Evolutionary conservation across 371 early-diverging fungal genomes (phyloP).

Genomic region (Mucor sp.): DNA sequence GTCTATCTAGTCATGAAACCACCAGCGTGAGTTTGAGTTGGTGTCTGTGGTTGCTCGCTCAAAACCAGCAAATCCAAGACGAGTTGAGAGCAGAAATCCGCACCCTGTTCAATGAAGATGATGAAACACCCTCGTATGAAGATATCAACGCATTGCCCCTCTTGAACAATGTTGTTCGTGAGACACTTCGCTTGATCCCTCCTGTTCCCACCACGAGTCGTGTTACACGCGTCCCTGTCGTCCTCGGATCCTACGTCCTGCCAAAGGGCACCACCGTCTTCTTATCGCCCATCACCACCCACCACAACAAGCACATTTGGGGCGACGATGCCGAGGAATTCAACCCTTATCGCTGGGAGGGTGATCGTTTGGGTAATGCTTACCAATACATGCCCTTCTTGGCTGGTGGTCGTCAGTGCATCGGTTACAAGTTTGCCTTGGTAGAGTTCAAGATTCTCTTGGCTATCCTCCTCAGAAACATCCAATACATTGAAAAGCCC

Average conservation of each 20-base stretch:
- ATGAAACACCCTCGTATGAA: constrained; percentile 44
- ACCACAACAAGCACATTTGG: constrained; percentile 58
- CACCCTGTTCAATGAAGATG: constrained; percentile 18
- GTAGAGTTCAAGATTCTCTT: constrained; percentile 44
- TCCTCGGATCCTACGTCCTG: constrained; percentile 42
- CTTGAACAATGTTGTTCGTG: constrained; percentile 56
- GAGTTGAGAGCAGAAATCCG: constrained; percentile 47
- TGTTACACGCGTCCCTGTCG: constrained; percentile 40
- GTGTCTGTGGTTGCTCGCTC: constrained; percentile 56
- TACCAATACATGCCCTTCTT: constrained; percentile 66
- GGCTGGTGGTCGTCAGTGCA: constrained; percentile 55
- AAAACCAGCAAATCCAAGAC: constrained; percentile 45
- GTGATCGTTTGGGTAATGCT: constrained; percentile 29
- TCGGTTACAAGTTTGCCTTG: constrained; percentile 45
- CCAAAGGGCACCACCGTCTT: constrained; percentile 59
- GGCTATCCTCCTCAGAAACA: constrained; percentile 33
- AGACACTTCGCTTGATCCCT: constrained; percentile 54
- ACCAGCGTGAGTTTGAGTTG: constrained; percentile 57
- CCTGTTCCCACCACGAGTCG: constrained; percentile 55
- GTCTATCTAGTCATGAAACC: constrained; percentile 48
- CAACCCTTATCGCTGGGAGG: constrained; percentile 64
- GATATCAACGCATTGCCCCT: constrained; percentile 44
- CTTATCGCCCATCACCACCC: constrained; percentile 44
- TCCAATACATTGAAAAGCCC: constrained; percentile 42
- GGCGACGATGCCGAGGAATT: constrained; percentile 67